phyloP scores from a whole-genome alignment of 2,329 filamentous ascomycete genomes.

The Ophidiomyces ophidiicola region DNA sequence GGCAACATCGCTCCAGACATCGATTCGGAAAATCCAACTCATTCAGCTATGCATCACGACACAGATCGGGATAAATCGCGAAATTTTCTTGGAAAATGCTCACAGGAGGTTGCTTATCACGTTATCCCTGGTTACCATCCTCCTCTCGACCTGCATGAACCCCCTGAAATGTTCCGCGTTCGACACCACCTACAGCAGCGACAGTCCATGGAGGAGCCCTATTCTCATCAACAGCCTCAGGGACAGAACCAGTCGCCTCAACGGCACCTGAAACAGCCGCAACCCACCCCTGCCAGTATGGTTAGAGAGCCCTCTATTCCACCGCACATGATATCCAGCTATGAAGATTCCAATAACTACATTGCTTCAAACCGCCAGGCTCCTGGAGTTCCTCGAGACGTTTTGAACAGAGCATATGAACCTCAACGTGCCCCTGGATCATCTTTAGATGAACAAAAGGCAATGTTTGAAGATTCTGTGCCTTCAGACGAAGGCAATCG shows the following conservation, averaged over 20 bases:
- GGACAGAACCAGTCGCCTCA: constrained; percentile 20
- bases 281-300: constrained; percentile 36
- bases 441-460: constrained; percentile 31
- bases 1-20: constrained; percentile 36
- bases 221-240: constrained; percentile 43
- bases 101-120: constrained; percentile 57
- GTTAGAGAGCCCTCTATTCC: constrained; percentile 46
- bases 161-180: constrained; percentile 31
- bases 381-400: constrained; percentile 27
- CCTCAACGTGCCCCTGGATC: constrained; percentile 40
- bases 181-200: constrained; percentile 41
- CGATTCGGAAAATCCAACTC: constrained; percentile 31
- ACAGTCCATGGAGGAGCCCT: constrained; percentile 30
- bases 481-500: not conserved
- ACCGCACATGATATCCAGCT: constrained; percentile 44
- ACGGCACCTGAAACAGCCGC: constrained; percentile 37
- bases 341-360: constrained; percentile 30
- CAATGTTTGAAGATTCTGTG: constrained; percentile 4
- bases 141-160: constrained; percentile 40
- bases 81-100: constrained; percentile 51
- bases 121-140: constrained; percentile 53
- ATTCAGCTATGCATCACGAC: constrained; percentile 44
- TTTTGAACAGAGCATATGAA: constrained; percentile 29
- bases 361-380: constrained; percentile 22
- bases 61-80: constrained; percentile 51